A percentile compares a stretch with the other conserved stretches of the same genome.
phyloP scores from a whole-genome alignment of 768 basidiomycete genomes.

The Calocybe indica region DNA sequence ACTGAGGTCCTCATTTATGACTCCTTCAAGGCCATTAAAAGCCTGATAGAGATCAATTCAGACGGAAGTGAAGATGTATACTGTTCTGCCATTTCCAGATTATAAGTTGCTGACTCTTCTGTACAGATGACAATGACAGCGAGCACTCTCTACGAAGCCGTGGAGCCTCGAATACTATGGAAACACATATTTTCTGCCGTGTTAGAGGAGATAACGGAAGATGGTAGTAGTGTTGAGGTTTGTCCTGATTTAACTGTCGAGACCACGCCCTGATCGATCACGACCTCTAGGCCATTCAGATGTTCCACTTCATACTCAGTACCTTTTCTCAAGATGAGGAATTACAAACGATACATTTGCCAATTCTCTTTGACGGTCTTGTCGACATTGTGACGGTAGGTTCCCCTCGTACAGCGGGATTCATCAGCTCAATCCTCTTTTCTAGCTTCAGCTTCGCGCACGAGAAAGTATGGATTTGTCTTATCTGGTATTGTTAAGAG shows the following conservation, averaged over 20 bases:
- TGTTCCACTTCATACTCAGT: constrained; percentile 68
- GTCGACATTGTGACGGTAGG: constrained; percentile 61
- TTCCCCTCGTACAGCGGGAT: not conserved
- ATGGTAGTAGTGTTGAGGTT: constrained; percentile 44
- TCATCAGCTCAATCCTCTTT: constrained; percentile 1
- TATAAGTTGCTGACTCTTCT: not conserved
- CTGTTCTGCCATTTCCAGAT: not conserved
- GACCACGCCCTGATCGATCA: not conserved
- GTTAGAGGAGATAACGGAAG: constrained; percentile 47
- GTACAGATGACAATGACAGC: constrained; percentile 73
- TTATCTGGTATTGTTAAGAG: constrained; percentile 29
- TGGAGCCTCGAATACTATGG: constrained; percentile 88
- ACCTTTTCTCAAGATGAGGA: constrained; percentile 89
- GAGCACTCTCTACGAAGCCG: constrained; percentile 84
- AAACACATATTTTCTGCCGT: constrained; percentile 57
- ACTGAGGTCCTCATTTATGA: constrained; percentile 79
- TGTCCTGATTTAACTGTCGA: constrained; percentile 1
- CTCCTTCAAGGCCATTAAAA: constrained; percentile 66
- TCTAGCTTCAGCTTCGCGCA: constrained; percentile 20
- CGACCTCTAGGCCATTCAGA: constrained; percentile 47
- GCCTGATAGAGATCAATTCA: constrained; percentile 42
- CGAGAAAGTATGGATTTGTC: constrained; percentile 22
- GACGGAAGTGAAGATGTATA: constrained; percentile 61
- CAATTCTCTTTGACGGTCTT: constrained; percentile 68
- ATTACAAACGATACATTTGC: constrained; percentile 72